Base-by-base conservation (phyloP, 2,329 filamentous ascomycete species). In the Aspergillus luchuensis region DNA sequence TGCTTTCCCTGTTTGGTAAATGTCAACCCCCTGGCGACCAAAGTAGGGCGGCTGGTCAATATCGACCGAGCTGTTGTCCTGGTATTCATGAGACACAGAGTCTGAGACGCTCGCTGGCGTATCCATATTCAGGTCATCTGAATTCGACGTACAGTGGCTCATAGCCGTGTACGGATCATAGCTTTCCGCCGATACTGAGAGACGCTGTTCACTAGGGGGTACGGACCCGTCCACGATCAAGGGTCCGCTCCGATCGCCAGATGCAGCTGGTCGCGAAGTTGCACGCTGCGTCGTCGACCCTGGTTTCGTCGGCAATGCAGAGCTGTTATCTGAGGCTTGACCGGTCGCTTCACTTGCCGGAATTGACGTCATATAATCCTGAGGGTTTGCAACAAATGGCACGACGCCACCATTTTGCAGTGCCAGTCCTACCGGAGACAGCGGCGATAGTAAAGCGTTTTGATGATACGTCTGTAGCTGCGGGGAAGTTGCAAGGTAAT, bases 221-320 rank as follows among this genome's bases (percentile, higher is more conserved):
- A 79, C 74, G 13, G 80, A 81, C 6, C 80, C 80, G 69, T 82
- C 80, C 5, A 81, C 76, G 39, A 82, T 80, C 59, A 81, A 64
- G 28, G 79, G 80, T 8, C 79, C 79, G 38, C 56, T 50, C 11
- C 74, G 71, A 59, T 73, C 71, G 47, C 67, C 67, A 4, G 71
- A 59, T 36, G 67, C 66, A n/a, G 63, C 63, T 23, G 72, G 66
- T 39, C 73, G 73, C n/a, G 72, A 62, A 21, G 68, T 57, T 11
- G 68, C 60, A 33, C 70, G 66, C 45, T 63, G 68, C 48, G 71
- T 67, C 8, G 66, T 61, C 7, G 63, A 61, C 17, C 65, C 62
- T 10, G 62, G 39, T 25, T 70, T 70, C 25, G 63, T 56, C 8
- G 58, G 65, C 19, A 67, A 63, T 1, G 69, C 59, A 33, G 69